phyloP scores from a whole-genome alignment of 192 early-diverging fungal genomes.

The Mortierella hygrophila region DNA sequence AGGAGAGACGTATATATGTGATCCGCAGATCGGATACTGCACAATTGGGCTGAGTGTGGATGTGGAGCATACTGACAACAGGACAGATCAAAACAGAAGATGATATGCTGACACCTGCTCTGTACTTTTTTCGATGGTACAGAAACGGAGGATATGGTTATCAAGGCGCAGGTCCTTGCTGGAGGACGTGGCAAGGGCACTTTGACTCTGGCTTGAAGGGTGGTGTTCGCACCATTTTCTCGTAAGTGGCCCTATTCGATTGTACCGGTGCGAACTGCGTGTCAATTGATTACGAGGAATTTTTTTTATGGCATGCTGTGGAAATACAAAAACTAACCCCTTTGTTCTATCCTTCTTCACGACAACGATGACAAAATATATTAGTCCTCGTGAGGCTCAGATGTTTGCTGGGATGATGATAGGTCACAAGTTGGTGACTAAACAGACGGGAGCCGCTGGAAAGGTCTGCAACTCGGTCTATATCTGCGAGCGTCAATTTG shows the following conservation, averaged over 20 bases:
- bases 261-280: too few species aligned
- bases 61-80: neutral
- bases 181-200: slow-evolving; percentile 99
- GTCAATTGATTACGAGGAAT: neutral
- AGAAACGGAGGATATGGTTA: slow-evolving; percentile 79
- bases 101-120: neutral
- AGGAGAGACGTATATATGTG: neutral
- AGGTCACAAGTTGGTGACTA: slow-evolving; percentile 97
- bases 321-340: neutral
- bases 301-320: too few species aligned
- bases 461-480: slow-evolving; percentile 96
- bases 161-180: slow-evolving; percentile 93
- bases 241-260: slow-evolving; percentile 68
- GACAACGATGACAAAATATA: neutral
- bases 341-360: neutral
- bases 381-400: slow-evolving; percentile 89
- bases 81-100: neutral
- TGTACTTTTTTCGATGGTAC: neutral
- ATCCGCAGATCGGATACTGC: neutral
- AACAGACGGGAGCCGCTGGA: slow-evolving; percentile 96
- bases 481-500: slow-evolving; percentile 97
- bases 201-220: slow-evolving; percentile 98
- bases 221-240: slow-evolving; percentile 93
- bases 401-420: slow-evolving; percentile 95
- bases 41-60: neutral